Evolutionary conservation across 768 basidiomycete species (phyloP), one percentile per base, ranked within the genome.

Genomic region (Floccularia luteovirens): DNA sequence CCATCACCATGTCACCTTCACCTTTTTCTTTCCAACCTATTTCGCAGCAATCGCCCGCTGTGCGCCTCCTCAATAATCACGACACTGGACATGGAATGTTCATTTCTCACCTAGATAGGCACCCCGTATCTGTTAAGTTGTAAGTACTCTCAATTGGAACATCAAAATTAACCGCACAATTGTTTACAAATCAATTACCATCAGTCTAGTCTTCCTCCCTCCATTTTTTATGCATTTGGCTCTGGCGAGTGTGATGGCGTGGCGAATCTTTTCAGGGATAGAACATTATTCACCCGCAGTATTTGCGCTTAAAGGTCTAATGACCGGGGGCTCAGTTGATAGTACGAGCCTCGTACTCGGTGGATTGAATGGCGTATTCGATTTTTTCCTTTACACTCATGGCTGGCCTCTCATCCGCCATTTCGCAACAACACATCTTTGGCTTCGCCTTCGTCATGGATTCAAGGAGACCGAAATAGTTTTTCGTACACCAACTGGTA

Each of bases 381-480:
- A 39, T 21, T 39, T 7, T 21, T 28, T n/a, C 27, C 24, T 39
- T n/a, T 39, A 19, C 25, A 39, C n/a, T 17, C 14, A 28, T 24
- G 31, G 13, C 34, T 24, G 17, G 41, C 33, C 33, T 24, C 21
- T 17, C 16, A 16, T 45, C 11, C 17, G 24, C 11, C 11, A 6
- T 23, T 45, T 45, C 24, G 21, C 31, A 19, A 36, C 44, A 5
- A 38, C 42, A 20, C 41, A 45, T 11, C 20, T 45, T 24, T 45
- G 42, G 44, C 22, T 45, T 32, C 44, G 44, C 17, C 33, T 45
- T 20, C 44, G 41, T 11, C 40, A 32, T 14, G 44, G 44, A n/a
- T 45, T 45, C 41, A 24, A 36, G 10, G 16, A 28, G 2, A 42
- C 25, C 24, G 44, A 45, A 22, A 33, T 45, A 4, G 44, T 45